Evolutionary conservation across 805 yeast species (phyloP).

Genomic region (Wickerhamomyces xylosicus): DNA sequence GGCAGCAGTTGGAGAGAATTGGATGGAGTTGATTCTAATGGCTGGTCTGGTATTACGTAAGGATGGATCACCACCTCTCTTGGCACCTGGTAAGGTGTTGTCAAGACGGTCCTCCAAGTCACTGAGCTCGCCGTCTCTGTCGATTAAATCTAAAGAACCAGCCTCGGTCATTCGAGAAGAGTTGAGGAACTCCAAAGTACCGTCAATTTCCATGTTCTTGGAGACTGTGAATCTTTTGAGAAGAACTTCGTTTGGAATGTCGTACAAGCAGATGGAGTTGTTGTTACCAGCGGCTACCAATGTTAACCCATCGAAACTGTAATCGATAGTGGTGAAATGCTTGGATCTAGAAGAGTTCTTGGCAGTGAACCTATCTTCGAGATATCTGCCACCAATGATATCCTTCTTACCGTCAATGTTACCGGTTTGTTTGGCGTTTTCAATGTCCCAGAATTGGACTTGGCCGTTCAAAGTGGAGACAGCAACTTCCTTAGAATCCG

Average conservation of each 20-base stretch:
- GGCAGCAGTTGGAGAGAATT: constrained; percentile 82
- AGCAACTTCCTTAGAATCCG: constrained; percentile 87
- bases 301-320: constrained; percentile 82
- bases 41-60: constrained; percentile 70
- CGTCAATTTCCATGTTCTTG: constrained; percentile 81
- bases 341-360: constrained; percentile 77
- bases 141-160: constrained; percentile 75
- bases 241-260: constrained; percentile 78
- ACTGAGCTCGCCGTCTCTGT: constrained; percentile 75
- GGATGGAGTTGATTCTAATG: constrained; percentile 67
- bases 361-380: constrained; percentile 73
- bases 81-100: constrained; percentile 72
- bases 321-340: constrained; percentile 69
- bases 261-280: constrained; percentile 85
- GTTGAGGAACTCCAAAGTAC: constrained; percentile 72
- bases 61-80: constrained; percentile 61
- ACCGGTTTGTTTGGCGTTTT: constrained; percentile 69
- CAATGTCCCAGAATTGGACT: constrained; percentile 74
- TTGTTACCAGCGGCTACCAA: constrained; percentile 91
- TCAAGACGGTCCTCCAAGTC: constrained; percentile 80
- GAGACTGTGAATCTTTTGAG: constrained; percentile 78
- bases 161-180: constrained; percentile 80
- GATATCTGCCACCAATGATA: constrained; percentile 75
- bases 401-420: constrained; percentile 81
- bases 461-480: constrained; percentile 87